Percentiles rank a stretch among this genome's conserved stretches.
Conservation (phyloP, 257 asterid species). For the Ajuga chamaepitys region DNA sequence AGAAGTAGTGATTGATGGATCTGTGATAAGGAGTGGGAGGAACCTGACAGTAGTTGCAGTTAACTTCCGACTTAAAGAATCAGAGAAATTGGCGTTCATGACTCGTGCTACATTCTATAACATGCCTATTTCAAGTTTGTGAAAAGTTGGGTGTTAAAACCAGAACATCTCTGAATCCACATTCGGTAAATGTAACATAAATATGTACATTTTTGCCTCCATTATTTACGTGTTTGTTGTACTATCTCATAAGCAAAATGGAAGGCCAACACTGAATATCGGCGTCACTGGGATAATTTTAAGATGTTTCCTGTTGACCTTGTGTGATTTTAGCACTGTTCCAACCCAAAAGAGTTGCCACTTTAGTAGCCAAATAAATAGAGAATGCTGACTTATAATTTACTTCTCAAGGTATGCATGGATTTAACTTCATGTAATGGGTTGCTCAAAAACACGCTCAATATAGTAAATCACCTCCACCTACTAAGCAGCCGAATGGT, state of each 20-base stretch:
- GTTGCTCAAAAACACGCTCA: too few relatives aligned
- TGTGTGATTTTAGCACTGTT: too few relatives aligned
- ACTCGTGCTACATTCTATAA: slow-evolving; percentile 66
- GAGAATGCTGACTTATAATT: too few relatives aligned
- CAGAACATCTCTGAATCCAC: not conserved
- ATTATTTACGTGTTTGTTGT: not conserved
- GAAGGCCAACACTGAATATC: not conserved
- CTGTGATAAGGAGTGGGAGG: slow-evolving; percentile 75
- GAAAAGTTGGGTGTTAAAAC: slow-evolving; percentile 9
- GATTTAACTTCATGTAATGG: too few relatives aligned
- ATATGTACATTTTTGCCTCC: not conserved
- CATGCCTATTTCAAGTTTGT: slow-evolving; percentile 62
- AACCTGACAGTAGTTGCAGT: slow-evolving; percentile 60
- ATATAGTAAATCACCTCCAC: too few relatives aligned
- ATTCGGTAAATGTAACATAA: not conserved
- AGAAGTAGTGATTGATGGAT: slow-evolving; percentile 49
- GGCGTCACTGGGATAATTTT: too few relatives aligned
- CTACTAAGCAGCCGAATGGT: too few relatives aligned
- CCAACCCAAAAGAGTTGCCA: too few relatives aligned
- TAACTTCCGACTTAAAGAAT: slow-evolving; percentile 51
- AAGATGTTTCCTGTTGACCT: too few relatives aligned
- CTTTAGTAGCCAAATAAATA: too few relatives aligned
- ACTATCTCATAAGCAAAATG: not conserved
- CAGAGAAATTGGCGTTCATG: slow-evolving; percentile 46
- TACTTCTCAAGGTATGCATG: too few relatives aligned